Evolutionary conservation across 345 rosid genomes (phyloP), one percentile per base, ranked within the genome.

Genomic region (Euphorbia peplus): DNA sequence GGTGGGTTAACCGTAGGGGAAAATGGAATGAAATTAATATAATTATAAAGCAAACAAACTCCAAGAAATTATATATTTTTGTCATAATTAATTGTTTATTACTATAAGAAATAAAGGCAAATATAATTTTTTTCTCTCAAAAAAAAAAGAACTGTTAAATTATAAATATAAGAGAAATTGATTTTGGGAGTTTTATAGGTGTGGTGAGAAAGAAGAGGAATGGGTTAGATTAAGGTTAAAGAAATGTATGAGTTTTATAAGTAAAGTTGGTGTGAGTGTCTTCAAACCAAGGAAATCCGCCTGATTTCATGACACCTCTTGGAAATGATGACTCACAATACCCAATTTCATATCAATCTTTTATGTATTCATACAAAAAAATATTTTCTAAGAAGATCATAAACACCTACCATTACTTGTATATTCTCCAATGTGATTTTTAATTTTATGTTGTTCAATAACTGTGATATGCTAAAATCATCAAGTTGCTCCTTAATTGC

Each of bases 211-310:
- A 58, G 35, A 12, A 74, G 70, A 68, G 61, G 32, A 44, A 61
- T 37, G 68, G 71, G 85, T 77, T 83, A 79, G 82, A 77, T 81
- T 79, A 73, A 64, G 79, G 75, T 73, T 71, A 81, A 83, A 83
- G 84, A 77, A 79, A 81, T 70, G 79, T 67, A 32, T 68, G n/a
- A n/a, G n/a, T n/a, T n/a, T n/a, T n/a, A n/a, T 57, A 77, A 76
- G 60, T 52, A 79, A 70, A 79, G 83, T 79, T 62, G 81, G 67
- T 64, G 53, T 51, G 13, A 22, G 64, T 80, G 70, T 65, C 83
- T 74, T 69, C 62, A 57, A 50, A 72, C 75, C 81, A 75, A 73
- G 81, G 73, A 78, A 83, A 78, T 81, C 81, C 65, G 58, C 82
- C 81, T 75, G 19, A 73, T 81, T 83, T 77, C 75, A 78, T 75